Evolutionary conservation across 441 rosid species (phyloP).

Genomic region (Erodium chrysanthum): DNA sequence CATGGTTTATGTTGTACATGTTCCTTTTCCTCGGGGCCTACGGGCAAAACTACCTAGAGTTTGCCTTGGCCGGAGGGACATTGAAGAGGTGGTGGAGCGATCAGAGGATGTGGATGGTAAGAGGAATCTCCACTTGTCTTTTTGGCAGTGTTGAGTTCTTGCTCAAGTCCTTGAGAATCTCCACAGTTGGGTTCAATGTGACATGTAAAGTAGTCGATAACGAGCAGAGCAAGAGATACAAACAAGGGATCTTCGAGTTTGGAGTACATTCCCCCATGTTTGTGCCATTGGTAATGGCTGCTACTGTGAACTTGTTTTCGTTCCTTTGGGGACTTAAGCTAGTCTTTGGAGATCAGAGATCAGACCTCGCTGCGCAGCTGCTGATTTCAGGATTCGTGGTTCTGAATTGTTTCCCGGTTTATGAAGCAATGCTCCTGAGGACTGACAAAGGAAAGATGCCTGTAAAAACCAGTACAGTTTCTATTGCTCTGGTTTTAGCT

Average conservation of each 20-base stretch:
- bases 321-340: conserved; percentile 25
- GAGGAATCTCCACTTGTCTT: conserved; percentile 34
- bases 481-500: conserved; percentile 25
- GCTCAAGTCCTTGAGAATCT: conserved; percentile 34
- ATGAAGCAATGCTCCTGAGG: conserved; percentile 48
- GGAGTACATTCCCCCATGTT: conserved; percentile 46
- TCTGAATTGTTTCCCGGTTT: conserved; percentile 47
- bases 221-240: conserved; percentile 47
- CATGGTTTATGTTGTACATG: conserved; percentile 42
- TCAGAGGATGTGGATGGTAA: conserved; percentile 51
- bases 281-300: conserved; percentile 31
- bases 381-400: conserved; percentile 33
- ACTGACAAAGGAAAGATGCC: conserved; percentile 47
- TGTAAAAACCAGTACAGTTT: conserved; percentile 21
- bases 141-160: conserved; percentile 37
- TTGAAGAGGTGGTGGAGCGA: conserved; percentile 57
- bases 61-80: conserved; percentile 33
- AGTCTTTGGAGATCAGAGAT: background rate
- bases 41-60: conserved; percentile 38
- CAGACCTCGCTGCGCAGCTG: conserved; percentile 22
- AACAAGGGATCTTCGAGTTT: conserved; percentile 41
- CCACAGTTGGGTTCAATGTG: conserved; percentile 33
- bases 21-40: conserved; percentile 55
- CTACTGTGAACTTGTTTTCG: conserved; percentile 38
- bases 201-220: conserved; percentile 41